Evolutionary conservation across 2,329 filamentous ascomycete genomes (phyloP).

Genomic region (Penicillium decumbens): DNA sequence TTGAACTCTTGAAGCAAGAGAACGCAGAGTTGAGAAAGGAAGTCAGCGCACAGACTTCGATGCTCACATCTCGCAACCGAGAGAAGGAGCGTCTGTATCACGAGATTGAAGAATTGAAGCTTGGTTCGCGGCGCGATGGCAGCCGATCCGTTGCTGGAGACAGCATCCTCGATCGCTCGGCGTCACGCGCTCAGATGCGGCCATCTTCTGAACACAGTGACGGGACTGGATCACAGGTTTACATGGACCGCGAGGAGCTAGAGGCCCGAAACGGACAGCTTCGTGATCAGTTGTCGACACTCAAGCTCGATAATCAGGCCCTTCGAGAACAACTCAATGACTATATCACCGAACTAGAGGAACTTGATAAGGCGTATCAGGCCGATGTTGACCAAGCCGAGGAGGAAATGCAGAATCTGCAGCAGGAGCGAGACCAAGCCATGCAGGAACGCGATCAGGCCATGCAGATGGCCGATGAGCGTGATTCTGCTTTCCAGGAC

Average conservation of each 20-base stretch:
- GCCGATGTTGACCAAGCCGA: constrained; percentile 74
- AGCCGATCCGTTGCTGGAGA: constrained; percentile 65
- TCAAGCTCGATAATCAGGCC: constrained; percentile 86
- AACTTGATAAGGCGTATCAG: constrained; percentile 66
- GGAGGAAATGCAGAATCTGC: constrained; percentile 72
- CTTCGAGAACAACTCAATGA: constrained; percentile 76
- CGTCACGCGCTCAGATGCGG: constrained; percentile 73
- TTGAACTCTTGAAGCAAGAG: constrained; percentile 80
- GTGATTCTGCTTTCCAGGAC: constrained; percentile 49
- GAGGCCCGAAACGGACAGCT: constrained; percentile 79
- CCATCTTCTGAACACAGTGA: constrained; percentile 71
- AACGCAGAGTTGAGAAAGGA: constrained; percentile 89
- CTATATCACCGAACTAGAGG: constrained; percentile 73
- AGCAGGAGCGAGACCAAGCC: constrained; percentile 81
- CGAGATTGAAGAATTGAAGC: constrained; percentile 94
- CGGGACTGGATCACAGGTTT: constrained; percentile 63
- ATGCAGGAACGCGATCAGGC: constrained; percentile 82
- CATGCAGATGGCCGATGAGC: constrained; percentile 64
- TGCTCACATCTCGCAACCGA: constrained; percentile 91
- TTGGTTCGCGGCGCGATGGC: constrained; percentile 68
- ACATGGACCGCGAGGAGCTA: constrained; percentile 76
- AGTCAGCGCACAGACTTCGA: constrained; percentile 91
- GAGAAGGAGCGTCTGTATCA: constrained; percentile 94
- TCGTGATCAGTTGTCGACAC: constrained; percentile 77
- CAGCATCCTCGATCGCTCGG: constrained; percentile 89